Conservation (phyloP, 2,329 filamentous ascomycete genomes). For the Phaeosphaeriaceae sp. region DNA sequence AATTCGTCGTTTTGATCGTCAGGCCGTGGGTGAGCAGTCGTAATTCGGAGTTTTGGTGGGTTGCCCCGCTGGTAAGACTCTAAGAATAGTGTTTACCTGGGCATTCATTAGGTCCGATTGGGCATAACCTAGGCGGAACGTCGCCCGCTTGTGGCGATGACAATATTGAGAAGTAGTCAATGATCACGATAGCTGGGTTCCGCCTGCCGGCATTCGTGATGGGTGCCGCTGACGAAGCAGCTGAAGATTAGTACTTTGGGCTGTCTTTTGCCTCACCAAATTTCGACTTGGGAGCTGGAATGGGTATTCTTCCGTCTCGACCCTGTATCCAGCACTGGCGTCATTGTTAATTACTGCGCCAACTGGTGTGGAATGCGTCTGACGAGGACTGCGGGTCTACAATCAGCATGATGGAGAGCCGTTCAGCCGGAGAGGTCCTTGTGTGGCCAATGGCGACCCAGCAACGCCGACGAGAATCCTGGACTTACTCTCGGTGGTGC, state of each 20-base stretch:
- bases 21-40: constrained; percentile 13
- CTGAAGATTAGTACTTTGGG: neutral
- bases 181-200: constrained; percentile 15
- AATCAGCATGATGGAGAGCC: constrained; percentile 1
- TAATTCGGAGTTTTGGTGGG: constrained; percentile 4
- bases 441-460: neutral
- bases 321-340: neutral
- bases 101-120: constrained; percentile 3
- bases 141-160: constrained; percentile 25
- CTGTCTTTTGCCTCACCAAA: neutral
- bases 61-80: constrained; percentile 16
- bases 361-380: constrained; percentile 1
- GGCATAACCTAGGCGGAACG: constrained; percentile 17
- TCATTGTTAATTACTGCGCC: constrained; percentile 4
- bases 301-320: neutral
- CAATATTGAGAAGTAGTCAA: constrained; percentile 8
- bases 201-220: constrained; percentile 6
- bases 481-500: neutral
- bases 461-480: neutral
- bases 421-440: constrained; percentile 1
- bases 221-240: constrained; percentile 17
- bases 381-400: neutral
- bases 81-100: constrained; percentile 11
- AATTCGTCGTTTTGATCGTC: constrained; percentile 29
- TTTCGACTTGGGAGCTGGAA: neutral